Percentiles rank a stretch among this genome's conserved stretches.
These are phyloP conservation scores for Apiospora koreana DNA, from an alignment of 2,329 filamentous ascomycete species.

Conservation along the genomic window DNA sequence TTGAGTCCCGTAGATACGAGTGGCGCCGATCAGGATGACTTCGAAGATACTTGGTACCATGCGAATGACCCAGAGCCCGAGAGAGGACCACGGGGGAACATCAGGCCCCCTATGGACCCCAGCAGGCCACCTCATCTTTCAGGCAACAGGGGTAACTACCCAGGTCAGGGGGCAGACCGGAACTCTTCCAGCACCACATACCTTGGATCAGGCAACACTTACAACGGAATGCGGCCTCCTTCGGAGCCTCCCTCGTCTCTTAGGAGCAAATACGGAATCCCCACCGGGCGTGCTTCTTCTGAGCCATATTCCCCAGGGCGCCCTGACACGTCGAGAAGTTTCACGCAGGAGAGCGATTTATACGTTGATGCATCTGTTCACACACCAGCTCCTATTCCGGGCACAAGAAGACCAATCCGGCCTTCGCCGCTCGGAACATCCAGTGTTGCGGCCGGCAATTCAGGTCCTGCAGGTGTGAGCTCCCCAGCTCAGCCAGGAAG, in stretches of 20 bases:
- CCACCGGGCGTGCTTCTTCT: constrained; percentile 24
- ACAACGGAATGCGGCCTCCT: constrained; percentile 20
- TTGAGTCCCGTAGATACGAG: not conserved
- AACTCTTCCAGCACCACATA: not conserved
- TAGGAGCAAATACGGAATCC: constrained; percentile 27
- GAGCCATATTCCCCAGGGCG: constrained; percentile 22
- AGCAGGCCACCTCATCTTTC: not conserved
- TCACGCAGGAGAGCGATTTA: constrained; percentile 36
- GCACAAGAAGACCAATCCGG: not conserved
- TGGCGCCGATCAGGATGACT: not conserved
- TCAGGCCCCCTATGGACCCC: constrained; percentile 3
- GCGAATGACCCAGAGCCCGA: not conserved
- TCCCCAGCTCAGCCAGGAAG: not conserved
- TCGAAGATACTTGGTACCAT: not conserved
- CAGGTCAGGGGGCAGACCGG: not conserved
- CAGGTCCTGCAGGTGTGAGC: not conserved
- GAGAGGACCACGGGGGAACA: not conserved
- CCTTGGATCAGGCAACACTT: not conserved
- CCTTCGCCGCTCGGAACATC: not conserved
- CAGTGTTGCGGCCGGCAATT: not conserved
- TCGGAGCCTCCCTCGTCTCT: constrained; percentile 21
- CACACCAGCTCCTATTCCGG: constrained; percentile 18
- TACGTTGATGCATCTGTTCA: constrained; percentile 35
- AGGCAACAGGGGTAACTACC: not conserved
- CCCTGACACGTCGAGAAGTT: constrained; percentile 32